A percentile compares a stretch with the other conserved stretches of the same genome.
These are phyloP conservation scores for Yamadazyma diospyri DNA, from an alignment of 1,139 yeast genomes.

Conservation along the genomic window DNA sequence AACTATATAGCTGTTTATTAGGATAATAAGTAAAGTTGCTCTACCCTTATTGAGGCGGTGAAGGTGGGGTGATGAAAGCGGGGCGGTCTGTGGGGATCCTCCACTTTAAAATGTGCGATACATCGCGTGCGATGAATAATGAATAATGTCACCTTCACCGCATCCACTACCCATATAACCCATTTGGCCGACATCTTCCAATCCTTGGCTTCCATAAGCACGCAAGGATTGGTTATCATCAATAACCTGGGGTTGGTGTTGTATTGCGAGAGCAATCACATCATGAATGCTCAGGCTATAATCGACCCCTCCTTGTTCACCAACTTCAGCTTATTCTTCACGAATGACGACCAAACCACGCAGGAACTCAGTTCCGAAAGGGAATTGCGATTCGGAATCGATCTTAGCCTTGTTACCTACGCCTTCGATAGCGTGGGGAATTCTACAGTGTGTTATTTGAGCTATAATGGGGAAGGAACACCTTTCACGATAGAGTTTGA, in stretches of 20 bases:
- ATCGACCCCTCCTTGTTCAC: constrained; percentile 38
- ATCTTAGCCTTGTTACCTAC: constrained; percentile 32
- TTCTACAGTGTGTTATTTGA: constrained; percentile 31
- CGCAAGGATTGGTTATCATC: constrained; percentile 36
- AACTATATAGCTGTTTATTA: constrained; percentile 69
- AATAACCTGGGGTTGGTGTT: constrained; percentile 30
- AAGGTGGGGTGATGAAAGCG: too few relatives aligned
- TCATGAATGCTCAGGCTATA: constrained; percentile 31
- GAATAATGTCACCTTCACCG: constrained; percentile 15
- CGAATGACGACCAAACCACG: constrained; percentile 5
- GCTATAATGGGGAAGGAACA: constrained; percentile 52
- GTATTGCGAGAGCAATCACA: constrained; percentile 38
- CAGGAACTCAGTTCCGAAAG: constrained; percentile 9
- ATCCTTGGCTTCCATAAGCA: constrained; percentile 29
- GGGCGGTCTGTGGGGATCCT: too few relatives aligned
- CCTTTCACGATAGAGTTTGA: constrained; percentile 72
- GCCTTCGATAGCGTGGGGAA: constrained; percentile 13
- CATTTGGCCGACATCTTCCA: constrained; percentile 39
- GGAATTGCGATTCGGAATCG: constrained; percentile 37
- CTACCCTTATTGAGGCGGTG: too few relatives aligned
- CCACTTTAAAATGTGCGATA: too few relatives aligned
- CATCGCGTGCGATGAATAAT: too few relatives aligned
- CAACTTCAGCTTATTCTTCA: constrained; percentile 20
- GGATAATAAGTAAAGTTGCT: constrained; percentile 1
- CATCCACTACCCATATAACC: constrained; percentile 36